A percentile compares a stretch with the other conserved stretches of the same genome.
phyloP scores from a whole-genome alignment of 2,329 filamentous ascomycete species.

The Phaeophleospora eucalypticola region DNA sequence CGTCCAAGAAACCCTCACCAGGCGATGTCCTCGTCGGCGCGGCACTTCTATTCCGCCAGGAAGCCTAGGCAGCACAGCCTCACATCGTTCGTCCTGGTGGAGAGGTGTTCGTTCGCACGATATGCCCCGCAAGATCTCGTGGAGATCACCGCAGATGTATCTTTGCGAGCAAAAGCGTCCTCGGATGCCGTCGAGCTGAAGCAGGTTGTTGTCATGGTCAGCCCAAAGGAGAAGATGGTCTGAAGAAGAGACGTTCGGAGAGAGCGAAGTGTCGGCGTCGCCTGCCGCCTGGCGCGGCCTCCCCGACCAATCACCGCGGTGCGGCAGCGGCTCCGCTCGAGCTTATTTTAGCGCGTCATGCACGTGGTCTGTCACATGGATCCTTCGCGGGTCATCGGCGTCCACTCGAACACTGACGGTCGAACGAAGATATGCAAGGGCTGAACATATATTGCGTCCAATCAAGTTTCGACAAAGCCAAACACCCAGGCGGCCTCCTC shows the following conservation, averaged over 20 bases:
- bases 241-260: slow-evolving; percentile 3
- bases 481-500: slow-evolving; percentile 17
- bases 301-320: neutral
- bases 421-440: too few relatives aligned
- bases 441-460: neutral
- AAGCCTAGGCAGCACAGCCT: slow-evolving; percentile 1
- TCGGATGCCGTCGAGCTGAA: too few relatives aligned
- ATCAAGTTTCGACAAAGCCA: neutral
- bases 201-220: neutral
- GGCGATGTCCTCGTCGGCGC: too few relatives aligned
- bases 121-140: too few relatives aligned
- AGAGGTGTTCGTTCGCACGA: neutral
- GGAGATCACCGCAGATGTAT: too few relatives aligned
- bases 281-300: neutral
- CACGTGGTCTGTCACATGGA: neutral
- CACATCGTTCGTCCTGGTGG: neutral
- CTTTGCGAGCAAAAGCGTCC: too few relatives aligned
- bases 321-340: neutral
- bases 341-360: neutral
- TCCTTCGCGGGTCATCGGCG: neutral
- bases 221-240: neutral
- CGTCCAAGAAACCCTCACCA: too few relatives aligned
- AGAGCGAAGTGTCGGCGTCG: neutral
- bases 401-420: neutral
- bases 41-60: too few relatives aligned